Base-by-base conservation (phyloP, 2,329 filamentous ascomycete species). In the Didymella keratinophila region DNA sequence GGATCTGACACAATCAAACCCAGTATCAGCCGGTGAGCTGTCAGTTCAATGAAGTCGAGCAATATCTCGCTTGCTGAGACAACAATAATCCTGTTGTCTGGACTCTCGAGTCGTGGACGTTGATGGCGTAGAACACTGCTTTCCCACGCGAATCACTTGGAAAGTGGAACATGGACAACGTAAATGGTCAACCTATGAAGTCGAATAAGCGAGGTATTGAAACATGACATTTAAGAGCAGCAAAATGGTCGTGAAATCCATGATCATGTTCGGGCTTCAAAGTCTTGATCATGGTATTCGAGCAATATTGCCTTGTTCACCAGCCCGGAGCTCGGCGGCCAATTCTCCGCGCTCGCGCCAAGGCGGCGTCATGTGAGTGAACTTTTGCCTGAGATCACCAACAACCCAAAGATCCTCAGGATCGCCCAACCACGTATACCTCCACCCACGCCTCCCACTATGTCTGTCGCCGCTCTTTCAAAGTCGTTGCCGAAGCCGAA, bases 401-500 rank as follows among this genome's bases (percentile, higher is more conserved):
- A 18, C 47, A 56, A 14, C 30, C 34, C n/a, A 36, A 36, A 52
- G 39, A 32, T 43, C 44, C 56, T 45, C 10, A 37, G 49, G 49
- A 42, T 53, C 39, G 28, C 36, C 45, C 44, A 47, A 37, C 21
- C 46, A 49, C 47, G 12, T 37, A 42, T 25, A 36, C 58, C 58
- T 58, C 45, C 18, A 46, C 57, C n/a, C 53, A 25, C 34, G 54
- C 27, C 56, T 58, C 63, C 46, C 56, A 66, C 45, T 55, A 76
- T 75, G 73, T 77, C 74, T 41, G 69, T 76, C 64, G 70, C 74
- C 84, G 91, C 92, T 57, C 84, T 98, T 42, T 87, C 92, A 63
- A 87, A 88, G 73, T 88, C 91, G 56, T 83, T 98, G 42, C 94
- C 94, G 3, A 93, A 93, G 76, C 93, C 94, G 16, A 94, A 91